These are phyloP conservation scores for Silene latifolia DNA, from an alignment of 148 eudicot genomes.

Conservation along the genomic window DNA sequence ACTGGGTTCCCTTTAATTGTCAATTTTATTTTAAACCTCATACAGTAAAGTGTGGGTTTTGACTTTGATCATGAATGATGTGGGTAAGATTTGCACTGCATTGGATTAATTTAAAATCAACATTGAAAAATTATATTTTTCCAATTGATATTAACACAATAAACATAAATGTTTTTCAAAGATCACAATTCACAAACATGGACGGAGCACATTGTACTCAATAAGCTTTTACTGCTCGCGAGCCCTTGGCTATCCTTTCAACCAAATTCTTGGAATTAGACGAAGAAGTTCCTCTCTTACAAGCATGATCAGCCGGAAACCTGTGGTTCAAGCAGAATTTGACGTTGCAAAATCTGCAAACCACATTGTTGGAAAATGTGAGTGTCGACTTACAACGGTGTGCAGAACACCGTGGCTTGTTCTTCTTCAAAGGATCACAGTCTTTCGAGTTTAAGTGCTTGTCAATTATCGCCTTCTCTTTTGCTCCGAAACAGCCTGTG, in stretches of 20 bases:
- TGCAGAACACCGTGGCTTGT: conserved; percentile 62
- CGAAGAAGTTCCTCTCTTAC: conserved; percentile 23
- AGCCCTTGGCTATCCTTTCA: conserved; percentile 37
- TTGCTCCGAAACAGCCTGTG: conserved; percentile 44
- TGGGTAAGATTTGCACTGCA: no score
- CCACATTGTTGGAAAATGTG: conserved; percentile 62
- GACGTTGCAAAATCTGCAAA: conserved; percentile 55
- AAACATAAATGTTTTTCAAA: no score
- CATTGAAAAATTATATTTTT: no score
- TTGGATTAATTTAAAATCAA: no score
- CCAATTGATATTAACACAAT: no score
- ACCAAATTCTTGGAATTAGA: conserved; percentile 29
- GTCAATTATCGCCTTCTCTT: conserved; percentile 45
- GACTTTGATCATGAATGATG: no score
- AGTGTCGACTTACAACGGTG: conserved; percentile 57
- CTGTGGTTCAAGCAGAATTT: conserved; percentile 76
- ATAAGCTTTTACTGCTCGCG: conserved; percentile 48
- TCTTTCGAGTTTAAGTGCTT: conserved; percentile 63
- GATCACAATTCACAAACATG: no score
- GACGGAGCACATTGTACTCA: conserved; percentile 22
- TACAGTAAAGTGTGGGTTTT: no score
- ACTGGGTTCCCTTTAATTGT: no score
- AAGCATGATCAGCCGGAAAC: conserved; percentile 64
- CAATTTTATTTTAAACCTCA: no score
- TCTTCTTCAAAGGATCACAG: conserved; percentile 79